Base-by-base conservation (phyloP, 2,329 filamentous ascomycete species). In the Verticillium longisporum region DNA sequence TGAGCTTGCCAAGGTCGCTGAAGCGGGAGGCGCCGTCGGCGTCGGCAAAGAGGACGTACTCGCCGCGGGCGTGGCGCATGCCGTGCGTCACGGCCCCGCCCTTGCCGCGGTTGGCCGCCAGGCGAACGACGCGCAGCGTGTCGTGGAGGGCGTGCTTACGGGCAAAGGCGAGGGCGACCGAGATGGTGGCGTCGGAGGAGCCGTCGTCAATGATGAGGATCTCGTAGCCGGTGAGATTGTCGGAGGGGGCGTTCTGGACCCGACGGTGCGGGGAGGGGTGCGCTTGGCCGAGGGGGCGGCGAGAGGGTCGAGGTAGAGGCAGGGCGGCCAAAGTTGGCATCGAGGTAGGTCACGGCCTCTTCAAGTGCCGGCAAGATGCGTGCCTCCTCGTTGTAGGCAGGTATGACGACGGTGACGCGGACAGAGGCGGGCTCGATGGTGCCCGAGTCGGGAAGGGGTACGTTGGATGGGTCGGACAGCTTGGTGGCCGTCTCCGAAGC, bases 41-140 rank as follows among this genome's bases (percentile, higher is more conserved):
- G 72, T 99, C 95, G 1, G 94, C 95, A 73, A 99, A 99, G 6
- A 97, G 85, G 37, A 91, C 88, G 74, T 97, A 97, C 69, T 88
- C 83, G 15, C 95, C 95, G 55, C 95, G 83, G 5, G 91, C 92
- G 77, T 99, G 95, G 41, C 95, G 84, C 81, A 99, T 89, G 9
- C 95, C 95, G 74, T 99, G 95, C 3, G 92, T 96, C 45, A 98
- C 95, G 7, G 92, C 91, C 26, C 95, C 95, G 59, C 95, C 95
- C 76, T 99, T 99, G 63, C 95, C 95, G 63, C 95, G 84, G 74
- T 99, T 99, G 74, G 86, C 79, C 64, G 87, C 85, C 59, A 99
- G 78, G 6, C 83, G 86, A 57, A 97, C 85, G 14, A 99, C 86
- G 11, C 95, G 84, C 62, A 99, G 83, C 55, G 91, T 83, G 61